Evolutionary conservation across 139 green algal genomes (phyloP), one percentile per base, ranked within the genome.

Genomic region (Micromonas pusilla): DNA sequence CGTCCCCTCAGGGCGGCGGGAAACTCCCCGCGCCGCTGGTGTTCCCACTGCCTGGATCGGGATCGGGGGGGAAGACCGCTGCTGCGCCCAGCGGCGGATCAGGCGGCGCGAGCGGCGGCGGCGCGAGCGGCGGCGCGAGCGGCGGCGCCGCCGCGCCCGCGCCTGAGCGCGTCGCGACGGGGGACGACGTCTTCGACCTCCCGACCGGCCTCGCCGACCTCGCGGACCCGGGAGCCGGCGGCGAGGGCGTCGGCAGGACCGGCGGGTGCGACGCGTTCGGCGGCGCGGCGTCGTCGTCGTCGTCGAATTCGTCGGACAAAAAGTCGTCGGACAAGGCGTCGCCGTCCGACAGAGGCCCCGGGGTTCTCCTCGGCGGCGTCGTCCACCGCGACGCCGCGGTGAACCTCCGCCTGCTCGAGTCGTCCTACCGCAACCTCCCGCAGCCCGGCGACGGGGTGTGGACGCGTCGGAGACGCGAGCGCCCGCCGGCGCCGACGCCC

Each of bases 401-500:
- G 21, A 83, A 75, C 65, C 60, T 86, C 57, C 39, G 63, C 1
- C 67, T 83, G 4, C 54, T 86, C 37, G 79, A 84, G 34, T 23
- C 64, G 66, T 71, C 73, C 71, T 86, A 16, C 75, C 79, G 20
- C 73, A 75, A 52, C 52, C 79, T 26, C 52, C 63, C 52, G 73
- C 82, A 72, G 71, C 73, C 26, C 72, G 81, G 25, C 31, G 79
- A 54, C 82, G 78, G 38, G 32, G 52, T 19, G 16, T 57, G 25
- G 77, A 81, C 60, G 39, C 52, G 34, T 62, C 78, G 33, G 39
- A 13, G 52, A 52, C 20, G 23, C 45, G 26, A 34, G 26, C 45
- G 68, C 20, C 79, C 79, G 26, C 75, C 67, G 0, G 73, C 80
- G 52, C 66, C 80, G 77, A 71, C 91, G 19, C 92, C 92, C 2